Conservation (phyloP, 345 rosid genomes). For the Melaleuca quinquenervia region DNA sequence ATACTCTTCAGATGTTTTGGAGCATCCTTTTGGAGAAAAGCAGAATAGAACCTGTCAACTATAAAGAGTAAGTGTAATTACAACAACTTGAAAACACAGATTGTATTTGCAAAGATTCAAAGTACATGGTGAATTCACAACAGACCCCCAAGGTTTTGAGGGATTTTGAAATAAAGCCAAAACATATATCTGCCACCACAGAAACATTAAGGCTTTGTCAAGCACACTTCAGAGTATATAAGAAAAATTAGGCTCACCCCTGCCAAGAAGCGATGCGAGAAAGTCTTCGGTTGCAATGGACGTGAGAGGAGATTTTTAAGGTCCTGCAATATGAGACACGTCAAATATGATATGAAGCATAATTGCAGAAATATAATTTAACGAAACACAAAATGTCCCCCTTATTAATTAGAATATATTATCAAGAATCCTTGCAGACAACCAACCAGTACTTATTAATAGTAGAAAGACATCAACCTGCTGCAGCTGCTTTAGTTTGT, state of each 20-base stretch:
- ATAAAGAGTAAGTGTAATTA: neutral
- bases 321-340: conserved; percentile 43
- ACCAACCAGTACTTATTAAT: neutral
- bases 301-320: conserved; percentile 51
- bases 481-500: conserved; percentile 43
- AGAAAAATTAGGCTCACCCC: conserved; percentile 40
- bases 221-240: neutral
- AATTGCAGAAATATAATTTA: neutral
- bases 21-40: neutral
- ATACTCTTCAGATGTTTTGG: neutral
- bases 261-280: conserved; percentile 81
- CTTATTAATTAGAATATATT: neutral
- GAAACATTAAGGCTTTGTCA: neutral
- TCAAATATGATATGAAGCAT: neutral
- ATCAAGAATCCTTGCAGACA: neutral
- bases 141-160: neutral
- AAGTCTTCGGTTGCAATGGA: conserved; percentile 74
- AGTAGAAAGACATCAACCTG: conserved; percentile 33
- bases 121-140: neutral
- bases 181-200: neutral
- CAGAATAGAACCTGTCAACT: neutral
- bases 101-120: neutral
- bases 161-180: neutral
- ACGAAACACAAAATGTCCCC: neutral
- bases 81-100: neutral